These are phyloP conservation scores for Talaromyces atroroseus DNA, from an alignment of 2,329 filamentous ascomycete species.

Conservation along the genomic window DNA sequence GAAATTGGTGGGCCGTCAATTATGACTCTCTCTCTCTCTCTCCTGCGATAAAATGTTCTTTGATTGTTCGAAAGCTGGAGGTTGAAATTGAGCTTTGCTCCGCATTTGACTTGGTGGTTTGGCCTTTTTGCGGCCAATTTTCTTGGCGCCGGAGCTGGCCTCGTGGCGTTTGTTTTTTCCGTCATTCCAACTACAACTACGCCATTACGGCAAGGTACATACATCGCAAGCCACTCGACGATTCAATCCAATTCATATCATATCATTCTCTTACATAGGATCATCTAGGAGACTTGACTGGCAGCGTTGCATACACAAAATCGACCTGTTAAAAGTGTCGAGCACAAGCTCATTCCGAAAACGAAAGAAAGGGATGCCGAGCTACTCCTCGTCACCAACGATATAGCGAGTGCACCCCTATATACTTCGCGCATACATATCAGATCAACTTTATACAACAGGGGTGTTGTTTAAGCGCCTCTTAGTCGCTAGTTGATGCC, in stretches of 20 bases:
- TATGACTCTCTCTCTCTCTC: too few species aligned
- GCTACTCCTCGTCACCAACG: slow-evolving; percentile 1
- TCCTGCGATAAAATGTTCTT: not conserved
- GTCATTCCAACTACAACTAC: not conserved
- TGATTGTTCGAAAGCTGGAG: not conserved
- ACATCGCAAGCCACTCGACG: too few species aligned
- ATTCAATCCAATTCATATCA: not conserved
- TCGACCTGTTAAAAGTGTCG: too few species aligned
- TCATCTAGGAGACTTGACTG: not conserved
- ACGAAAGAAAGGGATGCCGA: not conserved
- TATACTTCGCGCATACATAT: not conserved
- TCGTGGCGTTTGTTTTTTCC: slow-evolving; percentile 11
- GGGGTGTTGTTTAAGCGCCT: not conserved
- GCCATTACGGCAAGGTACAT: not conserved
- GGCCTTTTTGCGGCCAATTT: slow-evolving; percentile 8
- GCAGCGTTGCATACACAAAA: not conserved
- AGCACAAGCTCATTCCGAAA: too few species aligned
- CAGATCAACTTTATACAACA: not conserved
- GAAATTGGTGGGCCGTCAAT: too few species aligned
- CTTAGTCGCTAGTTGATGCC: slow-evolving; percentile 27
- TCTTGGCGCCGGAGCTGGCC: slow-evolving; percentile 14
- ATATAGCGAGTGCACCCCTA: not conserved
- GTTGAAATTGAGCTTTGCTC: not conserved
- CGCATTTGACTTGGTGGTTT: not conserved
- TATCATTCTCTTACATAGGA: not conserved